phyloP scores from a whole-genome alignment of 1,284 basidiomycete genomes.

The Papiliotrema flavescens region DNA sequence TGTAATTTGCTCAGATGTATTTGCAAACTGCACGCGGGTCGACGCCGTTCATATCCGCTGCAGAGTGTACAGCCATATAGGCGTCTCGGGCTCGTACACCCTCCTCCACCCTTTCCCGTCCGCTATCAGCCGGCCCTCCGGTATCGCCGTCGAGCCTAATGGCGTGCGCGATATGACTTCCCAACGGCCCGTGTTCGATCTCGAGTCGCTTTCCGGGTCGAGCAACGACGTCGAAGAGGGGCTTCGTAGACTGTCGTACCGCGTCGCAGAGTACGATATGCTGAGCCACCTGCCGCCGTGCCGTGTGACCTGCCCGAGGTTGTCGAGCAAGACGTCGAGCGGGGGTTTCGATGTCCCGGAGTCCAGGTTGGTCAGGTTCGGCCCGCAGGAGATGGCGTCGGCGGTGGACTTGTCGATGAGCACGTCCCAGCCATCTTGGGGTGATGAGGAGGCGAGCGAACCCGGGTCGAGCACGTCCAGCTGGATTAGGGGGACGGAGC shows the following conservation, averaged over 20 bases:
- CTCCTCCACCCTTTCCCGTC: slow-evolving; percentile 5
- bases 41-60: slow-evolving; percentile 13
- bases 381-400: slow-evolving; percentile 44
- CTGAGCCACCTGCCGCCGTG: slow-evolving; percentile 30
- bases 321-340: slow-evolving; percentile 23
- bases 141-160: neutral
- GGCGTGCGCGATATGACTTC: neutral
- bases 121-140: neutral
- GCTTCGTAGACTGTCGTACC: slow-evolving; percentile 22
- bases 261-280: slow-evolving; percentile 33
- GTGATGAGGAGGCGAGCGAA: neutral
- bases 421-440: slow-evolving; percentile 23
- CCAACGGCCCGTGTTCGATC: too few relatives aligned
- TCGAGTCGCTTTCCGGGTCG: neutral
- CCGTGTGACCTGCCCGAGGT: slow-evolving; percentile 20
- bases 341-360: slow-evolving; percentile 2
- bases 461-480: slow-evolving; percentile 7
- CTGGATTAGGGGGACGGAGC: neutral
- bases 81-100: slow-evolving; percentile 19
- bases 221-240: neutral
- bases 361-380: slow-evolving; percentile 2
- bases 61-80: slow-evolving; percentile 15
- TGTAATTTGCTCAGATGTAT: too few relatives aligned
- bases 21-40: too few relatives aligned
- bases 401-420: slow-evolving; percentile 44